Percentiles rank a stretch among this genome's conserved stretches.
Conservation (phyloP, 768 basidiomycete species). For the Hydnomerulius pinastri region DNA sequence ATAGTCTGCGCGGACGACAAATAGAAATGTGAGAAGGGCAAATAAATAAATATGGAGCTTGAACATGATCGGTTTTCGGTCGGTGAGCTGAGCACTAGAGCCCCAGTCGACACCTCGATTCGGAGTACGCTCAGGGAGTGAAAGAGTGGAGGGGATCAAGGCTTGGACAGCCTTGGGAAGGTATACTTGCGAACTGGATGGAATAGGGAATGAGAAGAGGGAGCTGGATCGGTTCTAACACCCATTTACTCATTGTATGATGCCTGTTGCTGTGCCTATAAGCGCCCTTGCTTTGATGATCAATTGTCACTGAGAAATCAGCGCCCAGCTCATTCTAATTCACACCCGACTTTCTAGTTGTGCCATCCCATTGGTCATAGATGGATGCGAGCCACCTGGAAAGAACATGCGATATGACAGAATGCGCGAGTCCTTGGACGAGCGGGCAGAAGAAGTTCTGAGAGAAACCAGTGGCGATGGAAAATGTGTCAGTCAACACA, state of each 20-base stretch:
- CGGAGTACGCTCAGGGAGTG: background rate
- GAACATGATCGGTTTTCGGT: constrained; percentile 10
- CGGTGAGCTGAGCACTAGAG: background rate
- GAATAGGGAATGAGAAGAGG: background rate
- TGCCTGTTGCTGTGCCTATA: background rate
- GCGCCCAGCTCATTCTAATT: too few species aligned
- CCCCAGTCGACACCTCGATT: background rate
- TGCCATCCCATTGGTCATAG: too few species aligned
- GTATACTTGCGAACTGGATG: too few species aligned
- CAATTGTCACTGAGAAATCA: background rate
- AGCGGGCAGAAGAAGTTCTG: too few species aligned
- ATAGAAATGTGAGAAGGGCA: background rate
- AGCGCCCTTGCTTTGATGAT: constrained; percentile 9
- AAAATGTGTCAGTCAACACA: too few species aligned
- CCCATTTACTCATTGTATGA: too few species aligned
- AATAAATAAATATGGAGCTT: background rate
- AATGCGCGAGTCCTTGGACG: too few species aligned
- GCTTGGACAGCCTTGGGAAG: background rate
- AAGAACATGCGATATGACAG: too few species aligned
- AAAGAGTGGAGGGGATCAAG: constrained; percentile 11
- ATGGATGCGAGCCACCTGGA: too few species aligned
- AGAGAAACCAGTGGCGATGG: too few species aligned
- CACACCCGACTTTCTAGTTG: too few species aligned
- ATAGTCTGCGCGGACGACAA: constrained; percentile 23
- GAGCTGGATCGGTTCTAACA: too few species aligned